Evolutionary conservation across 164 flowering plant species (phyloP).

Genomic region (Paratinospora sagittata): DNA sequence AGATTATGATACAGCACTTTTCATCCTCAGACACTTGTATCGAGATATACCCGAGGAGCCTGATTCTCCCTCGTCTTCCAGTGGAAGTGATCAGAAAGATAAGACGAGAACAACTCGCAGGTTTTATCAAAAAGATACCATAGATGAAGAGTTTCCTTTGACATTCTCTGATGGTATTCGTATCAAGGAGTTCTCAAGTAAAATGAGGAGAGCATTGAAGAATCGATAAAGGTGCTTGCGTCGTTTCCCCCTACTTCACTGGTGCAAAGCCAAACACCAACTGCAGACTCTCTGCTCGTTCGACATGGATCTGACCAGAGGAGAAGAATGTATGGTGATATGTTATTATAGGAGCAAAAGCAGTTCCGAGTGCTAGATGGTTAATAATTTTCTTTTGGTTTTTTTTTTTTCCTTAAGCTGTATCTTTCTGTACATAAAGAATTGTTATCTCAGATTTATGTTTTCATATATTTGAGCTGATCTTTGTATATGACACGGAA

Average conservation of each 20-base stretch:
- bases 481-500: no score
- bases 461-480: no score
- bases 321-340: not conserved
- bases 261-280: not conserved
- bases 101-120: slow-evolving; percentile 20
- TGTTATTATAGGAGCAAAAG: not conserved
- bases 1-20: slow-evolving; percentile 87
- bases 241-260: not conserved
- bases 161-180: slow-evolving; percentile 56
- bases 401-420: not conserved
- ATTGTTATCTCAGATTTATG: not conserved
- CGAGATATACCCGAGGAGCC: slow-evolving; percentile 76
- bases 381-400: not conserved
- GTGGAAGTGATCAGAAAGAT: slow-evolving; percentile 20
- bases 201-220: slow-evolving; percentile 35
- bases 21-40: slow-evolving; percentile 79
- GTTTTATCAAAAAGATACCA: slow-evolving; percentile 39
- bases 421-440: not conserved
- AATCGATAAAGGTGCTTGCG: slow-evolving; percentile 1
- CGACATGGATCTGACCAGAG: not conserved
- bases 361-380: not conserved
- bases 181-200: slow-evolving; percentile 44
- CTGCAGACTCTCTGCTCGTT: no score
- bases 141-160: slow-evolving; percentile 67
- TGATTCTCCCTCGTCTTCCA: slow-evolving; percentile 21